Conservation (phyloP, 345 rosid species). For the Sisymbrium altissimum region DNA sequence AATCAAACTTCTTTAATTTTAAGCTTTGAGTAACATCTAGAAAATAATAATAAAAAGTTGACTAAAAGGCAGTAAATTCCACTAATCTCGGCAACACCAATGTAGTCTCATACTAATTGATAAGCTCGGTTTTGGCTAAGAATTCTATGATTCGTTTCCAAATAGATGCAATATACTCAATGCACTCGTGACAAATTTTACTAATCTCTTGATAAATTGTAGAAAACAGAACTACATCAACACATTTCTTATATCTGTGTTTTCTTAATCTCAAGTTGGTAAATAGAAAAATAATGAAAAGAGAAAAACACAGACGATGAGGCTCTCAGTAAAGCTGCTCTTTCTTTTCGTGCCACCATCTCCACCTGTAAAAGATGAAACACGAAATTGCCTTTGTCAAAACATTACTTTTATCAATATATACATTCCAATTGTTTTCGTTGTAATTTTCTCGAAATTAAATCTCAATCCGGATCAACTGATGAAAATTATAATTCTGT, state of each 20-base stretch:
- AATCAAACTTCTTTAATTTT: neutral
- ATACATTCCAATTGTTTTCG: neutral
- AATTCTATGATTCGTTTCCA: no score
- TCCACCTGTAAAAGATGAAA: slow-evolving; percentile 56
- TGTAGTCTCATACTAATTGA: no score
- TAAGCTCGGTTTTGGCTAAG: no score
- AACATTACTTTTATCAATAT: neutral
- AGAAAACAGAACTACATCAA: slow-evolving; percentile 12
- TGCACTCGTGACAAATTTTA: neutral
- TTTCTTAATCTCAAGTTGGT: neutral
- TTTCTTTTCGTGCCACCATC: slow-evolving; percentile 73
- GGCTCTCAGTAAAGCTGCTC: slow-evolving; percentile 56
- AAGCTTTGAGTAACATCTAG: neutral
- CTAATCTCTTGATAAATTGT: neutral
- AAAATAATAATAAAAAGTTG: no score
- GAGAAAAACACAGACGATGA: neutral
- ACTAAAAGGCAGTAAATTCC: no score
- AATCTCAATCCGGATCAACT: neutral
- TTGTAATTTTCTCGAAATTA: neutral
- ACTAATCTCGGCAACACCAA: no score
- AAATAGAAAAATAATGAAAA: neutral
- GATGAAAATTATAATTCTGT: neutral
- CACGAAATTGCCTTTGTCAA: neutral
- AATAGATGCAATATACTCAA: no score
- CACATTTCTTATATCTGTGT: neutral